These are phyloP conservation scores for Chenopodium quinoa DNA, from an alignment of 148 eudicot species.

Conservation along the genomic window DNA sequence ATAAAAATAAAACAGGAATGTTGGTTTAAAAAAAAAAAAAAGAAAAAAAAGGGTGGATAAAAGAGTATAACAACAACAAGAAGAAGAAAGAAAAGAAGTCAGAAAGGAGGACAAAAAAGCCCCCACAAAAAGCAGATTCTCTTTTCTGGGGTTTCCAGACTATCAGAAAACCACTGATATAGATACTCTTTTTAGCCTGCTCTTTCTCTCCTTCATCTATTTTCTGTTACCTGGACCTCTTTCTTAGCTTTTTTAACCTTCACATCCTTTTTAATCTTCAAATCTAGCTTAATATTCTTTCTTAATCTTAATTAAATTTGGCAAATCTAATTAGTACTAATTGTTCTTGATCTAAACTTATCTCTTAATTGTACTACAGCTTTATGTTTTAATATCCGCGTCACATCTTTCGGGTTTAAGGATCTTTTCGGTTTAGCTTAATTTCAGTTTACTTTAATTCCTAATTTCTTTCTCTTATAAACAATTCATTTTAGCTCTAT, in stretches of 20 bases:
- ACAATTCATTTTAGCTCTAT: no score
- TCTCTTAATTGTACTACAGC: no score
- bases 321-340: no score
- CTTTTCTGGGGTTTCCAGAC: slow-evolving; percentile 12
- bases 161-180: slow-evolving; percentile 13
- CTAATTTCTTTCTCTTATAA: no score
- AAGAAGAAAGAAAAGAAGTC: background rate
- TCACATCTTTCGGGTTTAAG: no score
- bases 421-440: no score
- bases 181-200: background rate
- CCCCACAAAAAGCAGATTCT: slow-evolving; percentile 29
- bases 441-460: no score
- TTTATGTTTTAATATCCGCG: no score
- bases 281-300: no score
- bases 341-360: no score
- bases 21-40: background rate
- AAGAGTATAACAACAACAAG: background rate
- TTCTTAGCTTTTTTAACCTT: background rate
- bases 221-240: background rate
- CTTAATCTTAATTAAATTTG: no score
- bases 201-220: background rate
- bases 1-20: no score
- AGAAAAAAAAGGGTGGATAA: background rate
- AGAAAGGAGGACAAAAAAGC: slow-evolving; percentile 4
- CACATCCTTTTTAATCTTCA: background rate